Evolutionary conservation across 768 basidiomycete genomes (phyloP).

Genomic region (Collybia nuda): DNA sequence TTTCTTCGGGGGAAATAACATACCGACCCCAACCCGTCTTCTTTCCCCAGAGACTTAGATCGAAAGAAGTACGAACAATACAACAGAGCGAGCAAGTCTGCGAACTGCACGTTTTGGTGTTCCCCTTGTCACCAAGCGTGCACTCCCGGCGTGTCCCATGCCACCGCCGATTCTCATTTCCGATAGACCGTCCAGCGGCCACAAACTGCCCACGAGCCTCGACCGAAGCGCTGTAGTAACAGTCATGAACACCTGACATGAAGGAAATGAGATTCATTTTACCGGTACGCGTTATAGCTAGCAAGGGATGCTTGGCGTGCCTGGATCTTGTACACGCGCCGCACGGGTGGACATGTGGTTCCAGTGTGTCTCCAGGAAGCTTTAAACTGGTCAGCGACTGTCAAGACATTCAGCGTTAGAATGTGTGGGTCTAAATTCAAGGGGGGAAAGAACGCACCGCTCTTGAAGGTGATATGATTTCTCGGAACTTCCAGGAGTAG

Average conservation of each 20-base stretch:
- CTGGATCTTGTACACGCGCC: conserved; percentile 65
- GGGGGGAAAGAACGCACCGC: conserved; percentile 39
- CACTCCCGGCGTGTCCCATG: conserved; percentile 71
- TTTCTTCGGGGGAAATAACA: conserved; percentile 12
- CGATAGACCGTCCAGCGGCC: conserved; percentile 50
- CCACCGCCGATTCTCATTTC: conserved; percentile 76
- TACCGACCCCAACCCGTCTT: conserved; percentile 75
- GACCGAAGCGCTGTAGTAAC: conserved; percentile 43
- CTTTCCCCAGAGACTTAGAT: conserved; percentile 61
- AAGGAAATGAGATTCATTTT: conserved; percentile 12
- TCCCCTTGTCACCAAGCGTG: conserved; percentile 61
- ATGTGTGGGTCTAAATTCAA: neutral
- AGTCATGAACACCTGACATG: neutral
- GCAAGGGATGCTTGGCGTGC: conserved; percentile 45
- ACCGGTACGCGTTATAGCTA: conserved; percentile 65
- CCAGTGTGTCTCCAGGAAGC: conserved; percentile 64
- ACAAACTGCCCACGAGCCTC: conserved; percentile 62
- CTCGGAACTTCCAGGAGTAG: conserved; percentile 58
- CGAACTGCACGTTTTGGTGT: conserved; percentile 54
- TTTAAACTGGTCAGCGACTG: conserved; percentile 69
- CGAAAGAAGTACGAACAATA: conserved; percentile 65
- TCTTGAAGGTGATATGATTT: conserved; percentile 63
- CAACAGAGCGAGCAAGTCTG: conserved; percentile 60
- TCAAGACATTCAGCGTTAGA: neutral
- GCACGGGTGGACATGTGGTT: conserved; percentile 55